Base-by-base conservation (phyloP, 768 basidiomycete species). In the Amanita fuliginea region DNA sequence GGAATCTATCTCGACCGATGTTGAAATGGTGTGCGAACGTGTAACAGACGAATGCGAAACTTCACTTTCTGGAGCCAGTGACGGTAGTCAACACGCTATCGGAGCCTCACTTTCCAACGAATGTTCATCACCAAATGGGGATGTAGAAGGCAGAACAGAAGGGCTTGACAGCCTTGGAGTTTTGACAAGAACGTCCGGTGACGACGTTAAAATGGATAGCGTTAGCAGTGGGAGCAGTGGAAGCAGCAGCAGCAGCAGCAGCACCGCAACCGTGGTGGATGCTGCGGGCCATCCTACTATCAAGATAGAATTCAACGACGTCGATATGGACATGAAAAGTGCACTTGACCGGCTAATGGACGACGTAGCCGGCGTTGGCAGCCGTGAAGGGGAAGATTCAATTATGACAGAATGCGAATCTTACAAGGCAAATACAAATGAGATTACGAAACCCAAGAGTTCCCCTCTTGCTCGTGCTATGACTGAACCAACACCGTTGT, bases 321-420 rank as follows among this genome's bases (percentile, higher is more conserved):
- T 81, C 22, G 74, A 77, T 54, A 75, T 77, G 68, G 83, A 84
- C 42, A 83, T 84, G 76, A 77, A 78, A 52, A 82, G 80, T 53
- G 84, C 83, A 5, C 69, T 86, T 26, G 83, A 86, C 58, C 67
- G 81, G 39, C 67, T 86, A 26, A 82, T 86, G 77, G 80, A 83
- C 53, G 79, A 83, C 49, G 81, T 83, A 16, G 76, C 73, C 39
- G 71, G 72, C 30, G 67, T 64, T 52, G 63, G 64, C 54, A 58
- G 57, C 53, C 66, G 37, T 6, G 52, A 60, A 44, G 65, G 65
- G 13, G 69, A 72, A 22, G 70, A 72, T 41, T 74, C 72, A 13
- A 64, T 71, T 53, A 62, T 65, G 52, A 67, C 68, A 21, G 69
- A 70, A 28, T 67, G 60, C n/a, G 70, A 72, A 53, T 69, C 68